Percentiles rank a stretch among this genome's conserved stretches.
Conservation (phyloP, 2,329 filamentous ascomycete species). For the Aspergillus phoenicis region DNA sequence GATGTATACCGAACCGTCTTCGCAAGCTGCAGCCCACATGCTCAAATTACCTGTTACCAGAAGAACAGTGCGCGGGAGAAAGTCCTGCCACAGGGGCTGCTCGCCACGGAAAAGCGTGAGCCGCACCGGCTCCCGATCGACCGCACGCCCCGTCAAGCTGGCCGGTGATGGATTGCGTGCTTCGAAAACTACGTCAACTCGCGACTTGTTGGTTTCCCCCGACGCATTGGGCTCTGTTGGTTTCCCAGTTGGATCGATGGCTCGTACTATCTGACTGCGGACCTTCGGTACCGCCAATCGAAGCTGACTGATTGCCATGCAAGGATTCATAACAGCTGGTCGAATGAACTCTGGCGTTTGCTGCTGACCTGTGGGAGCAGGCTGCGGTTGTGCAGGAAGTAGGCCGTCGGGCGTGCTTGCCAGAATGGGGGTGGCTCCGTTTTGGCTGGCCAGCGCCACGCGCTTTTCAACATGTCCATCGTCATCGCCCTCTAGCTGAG, state of each 20-base stretch:
- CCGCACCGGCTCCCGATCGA: conserved; percentile 78
- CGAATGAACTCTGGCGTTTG: conserved; percentile 81
- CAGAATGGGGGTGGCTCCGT: conserved; percentile 73
- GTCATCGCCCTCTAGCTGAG: conserved; percentile 73
- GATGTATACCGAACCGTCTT: conserved; percentile 85
- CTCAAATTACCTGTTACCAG: conserved; percentile 85
- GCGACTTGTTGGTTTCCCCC: conserved; percentile 49
- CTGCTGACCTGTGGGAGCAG: conserved; percentile 62
- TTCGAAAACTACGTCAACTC: conserved; percentile 79
- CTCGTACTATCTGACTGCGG: conserved; percentile 77
- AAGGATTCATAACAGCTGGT: conserved; percentile 82
- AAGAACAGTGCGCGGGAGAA: conserved; percentile 81
- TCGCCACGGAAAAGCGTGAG: conserved; percentile 81
- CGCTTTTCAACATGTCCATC: conserved; percentile 64
- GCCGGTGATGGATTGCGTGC: conserved; percentile 75
- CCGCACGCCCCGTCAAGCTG: conserved; percentile 59
- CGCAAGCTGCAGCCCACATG: conserved; percentile 91
- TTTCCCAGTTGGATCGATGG: conserved; percentile 63
- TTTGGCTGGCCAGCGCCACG: conserved; percentile 60
- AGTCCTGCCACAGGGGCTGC: conserved; percentile 88
- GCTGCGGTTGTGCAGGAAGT: conserved; percentile 69
- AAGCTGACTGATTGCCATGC: conserved; percentile 78
- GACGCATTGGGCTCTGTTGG: conserved; percentile 44
- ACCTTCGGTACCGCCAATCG: conserved; percentile 86
- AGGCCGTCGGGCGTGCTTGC: conserved; percentile 76